Conservation (phyloP, 2,329 filamentous ascomycete genomes). For the Alternaria sp. region DNA sequence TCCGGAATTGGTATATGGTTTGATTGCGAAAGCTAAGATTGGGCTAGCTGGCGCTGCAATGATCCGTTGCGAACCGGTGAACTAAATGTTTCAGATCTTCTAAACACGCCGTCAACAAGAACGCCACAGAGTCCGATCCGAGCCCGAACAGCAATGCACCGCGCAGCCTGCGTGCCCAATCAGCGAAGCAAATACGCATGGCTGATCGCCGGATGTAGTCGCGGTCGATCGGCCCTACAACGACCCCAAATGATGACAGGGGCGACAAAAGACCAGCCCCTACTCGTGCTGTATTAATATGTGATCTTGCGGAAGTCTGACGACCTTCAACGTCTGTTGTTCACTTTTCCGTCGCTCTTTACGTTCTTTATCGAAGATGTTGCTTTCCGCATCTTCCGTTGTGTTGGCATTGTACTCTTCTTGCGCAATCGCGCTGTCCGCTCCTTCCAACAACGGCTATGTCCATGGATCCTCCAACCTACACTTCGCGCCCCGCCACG, state of each 20-base stretch:
- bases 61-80: background rate
- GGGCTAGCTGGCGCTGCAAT: background rate
- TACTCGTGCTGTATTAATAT: conserved; percentile 1
- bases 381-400: background rate
- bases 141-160: background rate
- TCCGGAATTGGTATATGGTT: background rate
- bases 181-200: background rate
- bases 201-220: conserved; percentile 1
- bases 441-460: conserved; percentile 1
- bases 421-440: conserved; percentile 1
- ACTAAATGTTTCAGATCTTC: background rate
- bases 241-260: background rate
- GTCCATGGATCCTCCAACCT: conserved; percentile 15
- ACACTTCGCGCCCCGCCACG: conserved; percentile 8
- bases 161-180: background rate
- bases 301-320: background rate
- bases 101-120: background rate
- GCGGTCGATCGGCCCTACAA: background rate
- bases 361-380: background rate
- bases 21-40: background rate
- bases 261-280: background rate
- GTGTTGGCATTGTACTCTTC: conserved; percentile 4
- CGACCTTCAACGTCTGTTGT: background rate
- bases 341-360: background rate
- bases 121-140: background rate